Base-by-base conservation (phyloP, 176 grass and related monocot genomes). In the Neostapfia colusana region DNA sequence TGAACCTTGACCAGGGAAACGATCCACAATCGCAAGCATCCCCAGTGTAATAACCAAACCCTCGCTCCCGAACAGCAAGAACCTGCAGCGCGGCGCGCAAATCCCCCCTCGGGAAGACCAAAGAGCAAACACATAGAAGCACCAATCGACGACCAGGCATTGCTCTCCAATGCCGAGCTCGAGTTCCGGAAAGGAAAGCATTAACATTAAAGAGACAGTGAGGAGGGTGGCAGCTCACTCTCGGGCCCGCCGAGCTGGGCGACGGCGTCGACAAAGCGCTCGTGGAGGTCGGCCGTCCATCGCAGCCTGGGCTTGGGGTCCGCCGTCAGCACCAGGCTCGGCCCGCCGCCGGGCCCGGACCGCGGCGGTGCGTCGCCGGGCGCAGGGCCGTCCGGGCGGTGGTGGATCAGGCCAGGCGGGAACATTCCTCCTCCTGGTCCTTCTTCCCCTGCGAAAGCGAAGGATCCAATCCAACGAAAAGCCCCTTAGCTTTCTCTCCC, bases 251-350 rank as follows among this genome's bases (percentile, higher is more conserved):
- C 96, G 55, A 99, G 96, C 92, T 99, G 96, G 41, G 96, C 87
- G 70, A 99, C 92, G 65, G 92, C 96, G 81, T 99, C 92, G 78
- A 95, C 92, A 83, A 99, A 99, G 70, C 96, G 92, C 77, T 99
- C 96, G 48, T 99, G 96, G 72, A 99, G 92, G 83, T 99, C 96
- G 43, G 83, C 85, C n/a, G 87, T 99, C 96, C 96, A 95, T 8
- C 96, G 87, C 37, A 99, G 89, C 0, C 96, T 75, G 21, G 89
- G 96, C 86, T 99, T 95, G 60, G 92, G 96, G 87, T 99, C 92
- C 26, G 92, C 92, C 36, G 92, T 99, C 18, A 95, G 89, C 75
- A 95, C 92, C 4, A 95, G 87, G 83, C 87, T 99, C 45, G 92
- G 95, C 44, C n/a, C n/a, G n/a, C n/a, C n/a, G n/a, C n/a, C n/a